Evolutionary conservation across 108 stramenopile genomes (phyloP).

Genomic region (Fistulifera pelliculosa): DNA sequence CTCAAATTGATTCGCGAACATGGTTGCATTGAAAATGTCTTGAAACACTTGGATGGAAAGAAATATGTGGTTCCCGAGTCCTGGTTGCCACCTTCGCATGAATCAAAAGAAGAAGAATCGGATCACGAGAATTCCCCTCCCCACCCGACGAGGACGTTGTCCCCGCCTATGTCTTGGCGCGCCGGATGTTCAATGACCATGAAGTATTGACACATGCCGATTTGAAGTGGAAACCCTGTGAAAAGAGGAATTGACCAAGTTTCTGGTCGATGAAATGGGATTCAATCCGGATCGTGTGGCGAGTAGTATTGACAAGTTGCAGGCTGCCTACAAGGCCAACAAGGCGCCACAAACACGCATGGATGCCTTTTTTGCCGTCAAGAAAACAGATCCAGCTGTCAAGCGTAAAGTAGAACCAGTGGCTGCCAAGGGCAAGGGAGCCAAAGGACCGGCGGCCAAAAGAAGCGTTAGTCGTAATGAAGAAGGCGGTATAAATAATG

Average conservation of each 20-base stretch:
- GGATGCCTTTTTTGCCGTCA: conserved; percentile 83
- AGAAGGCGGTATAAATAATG: no score
- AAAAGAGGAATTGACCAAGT: conserved; percentile 69
- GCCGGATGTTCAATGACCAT: conserved; percentile 80
- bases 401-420: conserved; percentile 34
- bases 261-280: conserved; percentile 86
- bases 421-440: conserved; percentile 5
- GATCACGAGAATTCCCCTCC: conserved; percentile 39
- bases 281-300: conserved; percentile 91
- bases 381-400: conserved; percentile 28
- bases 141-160: no score
- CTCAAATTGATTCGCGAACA: conserved; percentile 86
- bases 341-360: conserved; percentile 81
- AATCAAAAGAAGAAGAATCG: conserved; percentile 22
- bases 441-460: conserved; percentile 4
- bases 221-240: conserved; percentile 77
- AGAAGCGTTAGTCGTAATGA: background rate
- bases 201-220: conserved; percentile 62
- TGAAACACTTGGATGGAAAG: conserved; percentile 60
- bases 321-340: conserved; percentile 70
- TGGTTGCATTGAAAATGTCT: conserved; percentile 75
- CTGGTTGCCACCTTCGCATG: conserved; percentile 62
- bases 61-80: conserved; percentile 77
- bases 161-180: conserved; percentile 78
- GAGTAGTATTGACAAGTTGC: conserved; percentile 79